Base-by-base conservation (phyloP, 2,329 filamentous ascomycete species). In the Pezicula neosporulosa region DNA sequence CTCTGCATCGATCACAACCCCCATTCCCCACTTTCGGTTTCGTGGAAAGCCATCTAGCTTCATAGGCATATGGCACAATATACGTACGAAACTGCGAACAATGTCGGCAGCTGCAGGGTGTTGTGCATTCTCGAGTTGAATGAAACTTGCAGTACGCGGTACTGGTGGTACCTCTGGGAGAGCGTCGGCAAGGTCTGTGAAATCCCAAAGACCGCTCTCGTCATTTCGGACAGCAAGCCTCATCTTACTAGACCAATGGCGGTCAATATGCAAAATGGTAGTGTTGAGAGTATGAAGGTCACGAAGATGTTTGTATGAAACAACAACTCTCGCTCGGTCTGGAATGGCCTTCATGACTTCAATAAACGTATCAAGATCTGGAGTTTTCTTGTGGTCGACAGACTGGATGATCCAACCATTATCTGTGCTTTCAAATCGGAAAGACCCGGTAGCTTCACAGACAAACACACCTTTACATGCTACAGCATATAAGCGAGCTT, bases 11-110 rank as follows among this genome's bases (percentile, higher is more conserved):
- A 99, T 89, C n/a, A 99, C 93, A 36, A 99, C 75, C 37, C 94
- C 94, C 77, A 96, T 97, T 1, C 94, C 94, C 73, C 91, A 94
- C 72, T 96, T 94, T 45, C 91, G 82, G 59, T 94, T 90, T 68
- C 94, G 90, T 6, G 94, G 95, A 68, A 96, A 99, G n/a, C 94
- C 94, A 67, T 99, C 94, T 9, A 99, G 80, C 76, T 97, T 97
- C 56, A 99, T 76, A 0, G 94, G 94, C 86, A 99, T 93, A 21
- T 86, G 89, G 62, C 92, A 96, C 57, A 89, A 87, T 50, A 99
- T 88, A 37, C 94, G 87, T 24, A 99, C 93, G 67, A 99, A 97
- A 66, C 92, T 97, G 59, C 89, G 86, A 37, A 99, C 89, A 56
- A 99, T 83, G 59, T 96, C 90, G 2, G 92, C 91, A n/a, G 94